Evolutionary conservation across 768 basidiomycete species (phyloP).

Genomic region (Chalciporus chontae): DNA sequence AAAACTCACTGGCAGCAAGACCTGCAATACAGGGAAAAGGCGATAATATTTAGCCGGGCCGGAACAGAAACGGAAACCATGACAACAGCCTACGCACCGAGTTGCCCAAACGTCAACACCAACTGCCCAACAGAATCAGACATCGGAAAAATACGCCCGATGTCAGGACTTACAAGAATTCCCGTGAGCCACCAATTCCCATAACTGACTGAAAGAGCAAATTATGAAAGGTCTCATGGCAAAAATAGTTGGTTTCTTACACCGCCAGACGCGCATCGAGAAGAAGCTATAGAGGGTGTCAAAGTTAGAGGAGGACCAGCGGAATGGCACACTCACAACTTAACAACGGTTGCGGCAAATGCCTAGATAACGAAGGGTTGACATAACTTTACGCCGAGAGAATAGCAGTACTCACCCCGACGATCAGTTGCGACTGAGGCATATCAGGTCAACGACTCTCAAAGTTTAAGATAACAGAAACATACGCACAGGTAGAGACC

Average conservation of each 20-base stretch:
- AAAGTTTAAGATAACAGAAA: constrained; percentile 6
- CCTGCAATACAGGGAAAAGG: constrained; percentile 16
- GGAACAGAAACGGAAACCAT: neutral
- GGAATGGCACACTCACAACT: constrained; percentile 38
- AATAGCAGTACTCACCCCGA: constrained; percentile 29
- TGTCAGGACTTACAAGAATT: constrained; percentile 38
- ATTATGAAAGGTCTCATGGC: neutral
- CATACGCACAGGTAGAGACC: constrained; percentile 47
- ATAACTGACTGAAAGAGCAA: constrained; percentile 46
- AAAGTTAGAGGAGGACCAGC: neutral
- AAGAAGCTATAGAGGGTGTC: constrained; percentile 39
- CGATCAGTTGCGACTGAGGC: constrained; percentile 41
- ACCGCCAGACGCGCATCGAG: constrained; percentile 60
- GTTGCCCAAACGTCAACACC: constrained; percentile 45
- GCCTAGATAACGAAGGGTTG: constrained; percentile 32
- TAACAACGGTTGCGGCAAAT: constrained; percentile 53
- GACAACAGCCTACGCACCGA: constrained; percentile 36
- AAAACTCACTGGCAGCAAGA: constrained; percentile 38
- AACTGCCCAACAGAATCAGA: constrained; percentile 32
- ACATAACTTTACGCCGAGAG: constrained; percentile 1
- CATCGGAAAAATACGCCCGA: neutral
- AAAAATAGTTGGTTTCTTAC: constrained; percentile 33
- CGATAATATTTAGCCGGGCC: constrained; percentile 2
- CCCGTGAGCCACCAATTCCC: constrained; percentile 45
- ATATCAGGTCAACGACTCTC: neutral